These are phyloP conservation scores for Phragmites australis DNA, from an alignment of 176 grass and related monocot genomes.

Conservation along the genomic window DNA sequence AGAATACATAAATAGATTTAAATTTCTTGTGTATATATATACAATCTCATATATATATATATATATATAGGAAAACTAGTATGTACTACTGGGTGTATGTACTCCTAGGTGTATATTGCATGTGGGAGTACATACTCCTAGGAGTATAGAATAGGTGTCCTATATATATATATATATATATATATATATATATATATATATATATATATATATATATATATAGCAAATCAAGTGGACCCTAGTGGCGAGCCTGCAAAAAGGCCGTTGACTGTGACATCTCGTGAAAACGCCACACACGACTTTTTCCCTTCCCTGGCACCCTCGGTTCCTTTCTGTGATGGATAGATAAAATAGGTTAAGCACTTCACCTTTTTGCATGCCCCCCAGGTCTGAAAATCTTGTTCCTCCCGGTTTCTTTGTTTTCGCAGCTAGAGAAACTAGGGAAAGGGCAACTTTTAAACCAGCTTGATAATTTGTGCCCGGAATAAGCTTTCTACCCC, in stretches of 20 bases:
- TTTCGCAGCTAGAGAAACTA: constrained; percentile 44
- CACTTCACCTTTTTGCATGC: constrained; percentile 49
- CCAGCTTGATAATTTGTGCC: constrained; percentile 51
- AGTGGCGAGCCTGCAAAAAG: constrained; percentile 49
- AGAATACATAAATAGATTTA: too few species aligned
- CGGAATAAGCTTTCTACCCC: constrained; percentile 41
- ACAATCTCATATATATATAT: too few species aligned
- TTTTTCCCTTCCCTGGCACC: constrained; percentile 48
- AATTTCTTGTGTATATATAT: too few species aligned
- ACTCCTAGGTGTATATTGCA: too few species aligned
- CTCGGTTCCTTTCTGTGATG: constrained; percentile 21
- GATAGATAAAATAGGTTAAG: constrained; percentile 33
- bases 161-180: too few species aligned
- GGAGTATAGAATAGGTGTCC: too few species aligned
- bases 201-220: too few species aligned
- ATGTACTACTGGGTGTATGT: too few species aligned
- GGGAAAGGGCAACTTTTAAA: constrained; percentile 52
- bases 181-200: too few species aligned
- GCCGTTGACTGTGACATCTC: constrained; percentile 61
- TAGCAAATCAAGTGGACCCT: too few species aligned
- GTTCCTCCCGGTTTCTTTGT: constrained; percentile 25
- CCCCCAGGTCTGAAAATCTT: constrained; percentile 22
- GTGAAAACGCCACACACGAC: constrained; percentile 50
- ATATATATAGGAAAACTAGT: too few species aligned
- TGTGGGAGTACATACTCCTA: too few species aligned